A percentile compares a stretch with the other conserved stretches of the same genome.
phyloP scores from a whole-genome alignment of 2,329 filamentous ascomycete species.

The Sclerotinia borealis region DNA sequence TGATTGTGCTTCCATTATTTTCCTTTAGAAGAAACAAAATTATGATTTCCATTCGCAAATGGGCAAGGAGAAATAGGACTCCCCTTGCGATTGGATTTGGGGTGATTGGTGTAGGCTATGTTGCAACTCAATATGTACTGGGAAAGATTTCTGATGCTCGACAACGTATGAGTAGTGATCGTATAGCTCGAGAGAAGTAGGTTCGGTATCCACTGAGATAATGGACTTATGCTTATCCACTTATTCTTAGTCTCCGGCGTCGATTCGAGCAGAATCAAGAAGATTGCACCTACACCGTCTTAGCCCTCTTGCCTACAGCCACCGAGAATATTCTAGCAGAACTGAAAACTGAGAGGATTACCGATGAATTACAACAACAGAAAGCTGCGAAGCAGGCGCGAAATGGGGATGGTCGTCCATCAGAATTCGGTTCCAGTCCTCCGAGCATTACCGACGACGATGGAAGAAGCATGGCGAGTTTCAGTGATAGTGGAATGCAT shows the following conservation, averaged over 20 bases:
- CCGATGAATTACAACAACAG: slow-evolving; percentile 89
- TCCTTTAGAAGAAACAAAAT: slow-evolving; percentile 15
- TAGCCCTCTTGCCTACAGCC: slow-evolving; percentile 89
- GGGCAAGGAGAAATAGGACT: slow-evolving; percentile 87
- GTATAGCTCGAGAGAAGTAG: slow-evolving; percentile 95
- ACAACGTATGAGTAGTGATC: slow-evolving; percentile 93
- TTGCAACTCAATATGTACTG: slow-evolving; percentile 88
- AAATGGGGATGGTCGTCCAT: slow-evolving; percentile 44
- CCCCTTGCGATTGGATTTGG: slow-evolving; percentile 83
- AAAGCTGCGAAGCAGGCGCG: slow-evolving; percentile 67
- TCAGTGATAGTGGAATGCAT: slow-evolving; percentile 78
- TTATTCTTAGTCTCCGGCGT: slow-evolving; percentile 65
- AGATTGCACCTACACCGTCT: slow-evolving; percentile 95
- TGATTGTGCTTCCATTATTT: slow-evolving; percentile 10
- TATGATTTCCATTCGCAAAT: slow-evolving; percentile 72
- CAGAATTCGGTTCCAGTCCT: slow-evolving; percentile 36
- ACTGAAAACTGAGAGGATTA: slow-evolving; percentile 87
- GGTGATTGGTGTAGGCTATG: slow-evolving; percentile 81
- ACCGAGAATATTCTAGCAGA: slow-evolving; percentile 83
- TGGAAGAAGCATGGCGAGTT: slow-evolving; percentile 65
- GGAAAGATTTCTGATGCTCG: slow-evolving; percentile 87
- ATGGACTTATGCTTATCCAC: slow-evolving; percentile 16
- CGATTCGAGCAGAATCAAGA: slow-evolving; percentile 99
- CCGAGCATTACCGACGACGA: slow-evolving; percentile 79
- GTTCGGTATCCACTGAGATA: slow-evolving; percentile 26